Percentiles rank a stretch among this genome's conserved stretches.
Evolutionary conservation across 768 basidiomycete species (phyloP).

Genomic region (Rhizopogon vinicolor): DNA sequence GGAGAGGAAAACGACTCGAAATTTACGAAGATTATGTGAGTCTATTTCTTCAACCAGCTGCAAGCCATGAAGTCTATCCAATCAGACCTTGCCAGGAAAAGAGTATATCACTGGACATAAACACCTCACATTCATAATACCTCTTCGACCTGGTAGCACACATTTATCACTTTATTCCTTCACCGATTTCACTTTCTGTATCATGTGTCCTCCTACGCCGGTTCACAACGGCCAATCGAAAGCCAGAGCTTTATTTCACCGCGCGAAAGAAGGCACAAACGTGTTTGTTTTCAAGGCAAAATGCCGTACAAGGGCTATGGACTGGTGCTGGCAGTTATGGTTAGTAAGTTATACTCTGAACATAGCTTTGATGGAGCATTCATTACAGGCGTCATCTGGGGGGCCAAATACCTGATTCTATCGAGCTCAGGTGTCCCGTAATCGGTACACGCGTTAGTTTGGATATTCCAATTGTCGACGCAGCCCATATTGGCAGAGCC

Average conservation of each 20-base stretch:
- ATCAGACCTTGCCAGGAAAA: conserved; percentile 57
- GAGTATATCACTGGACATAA: conserved; percentile 71
- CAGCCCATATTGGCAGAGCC: conserved; percentile 31
- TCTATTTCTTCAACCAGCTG: conserved; percentile 3
- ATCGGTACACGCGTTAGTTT: conserved; percentile 66
- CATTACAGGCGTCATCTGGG: conserved; percentile 62
- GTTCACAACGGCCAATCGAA: conserved; percentile 34
- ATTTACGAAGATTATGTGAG: conserved; percentile 83
- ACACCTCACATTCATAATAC: conserved; percentile 73
- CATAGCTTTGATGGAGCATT: not conserved
- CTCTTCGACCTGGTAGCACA: conserved; percentile 58
- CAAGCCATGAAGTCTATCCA: not conserved
- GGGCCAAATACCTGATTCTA: conserved; percentile 58
- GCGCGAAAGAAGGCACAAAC: conserved; percentile 63
- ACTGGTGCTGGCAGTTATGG: conserved; percentile 93
- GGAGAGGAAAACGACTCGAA: conserved; percentile 74
- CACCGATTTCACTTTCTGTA: conserved; percentile 78
- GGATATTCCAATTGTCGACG: conserved; percentile 52
- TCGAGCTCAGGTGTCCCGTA: conserved; percentile 70
- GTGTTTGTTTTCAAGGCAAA: conserved; percentile 85
- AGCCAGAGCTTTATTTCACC: conserved; percentile 44
- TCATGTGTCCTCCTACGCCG: conserved; percentile 59
- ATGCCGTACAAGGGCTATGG: conserved; percentile 70
- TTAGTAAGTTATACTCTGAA: conserved; percentile 18
- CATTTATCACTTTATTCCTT: conserved; percentile 84